Conservation (phyloP, 164 flowering plant species). For the Buxus sempervirens region DNA sequence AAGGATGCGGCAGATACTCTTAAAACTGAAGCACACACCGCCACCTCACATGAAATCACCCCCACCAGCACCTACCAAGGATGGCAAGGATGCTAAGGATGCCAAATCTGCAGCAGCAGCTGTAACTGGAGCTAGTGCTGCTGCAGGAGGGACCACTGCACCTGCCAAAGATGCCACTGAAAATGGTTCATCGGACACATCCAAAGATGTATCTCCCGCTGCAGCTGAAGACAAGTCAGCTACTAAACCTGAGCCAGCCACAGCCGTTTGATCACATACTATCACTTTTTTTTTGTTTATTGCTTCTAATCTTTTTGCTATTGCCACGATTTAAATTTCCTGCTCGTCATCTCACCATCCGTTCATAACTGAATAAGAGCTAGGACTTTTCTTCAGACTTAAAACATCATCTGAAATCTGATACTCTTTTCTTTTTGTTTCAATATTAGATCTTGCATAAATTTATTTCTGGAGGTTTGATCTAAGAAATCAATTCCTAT, state of each 20-base stretch:
- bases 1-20: constrained; percentile 75
- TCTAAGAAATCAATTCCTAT: background rate
- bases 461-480: background rate
- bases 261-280: constrained; percentile 25
- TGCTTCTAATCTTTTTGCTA: background rate
- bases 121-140: constrained; percentile 32
- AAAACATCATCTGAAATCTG: too few species aligned
- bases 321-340: constrained; percentile 7
- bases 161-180: constrained; percentile 30
- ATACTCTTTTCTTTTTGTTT: constrained; percentile 5
- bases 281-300: constrained; percentile 2
- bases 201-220: constrained; percentile 32
- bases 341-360: constrained; percentile 11
- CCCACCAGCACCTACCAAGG: constrained; percentile 47
- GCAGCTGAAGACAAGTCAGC: constrained; percentile 32
- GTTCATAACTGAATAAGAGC: constrained; percentile 23
- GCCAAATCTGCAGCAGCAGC: constrained; percentile 32
- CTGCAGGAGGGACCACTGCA: constrained; percentile 21
- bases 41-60: constrained; percentile 92
- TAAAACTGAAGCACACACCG: constrained; percentile 85
- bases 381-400: constrained; percentile 9
- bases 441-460: background rate
- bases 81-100: constrained; percentile 34
- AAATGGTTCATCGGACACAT: constrained; percentile 27
- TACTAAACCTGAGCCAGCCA: constrained; percentile 31